These are phyloP conservation scores for Aspergillus mulundensis DNA, from an alignment of 495 filamentous ascomycete genomes.

Conservation along the genomic window DNA sequence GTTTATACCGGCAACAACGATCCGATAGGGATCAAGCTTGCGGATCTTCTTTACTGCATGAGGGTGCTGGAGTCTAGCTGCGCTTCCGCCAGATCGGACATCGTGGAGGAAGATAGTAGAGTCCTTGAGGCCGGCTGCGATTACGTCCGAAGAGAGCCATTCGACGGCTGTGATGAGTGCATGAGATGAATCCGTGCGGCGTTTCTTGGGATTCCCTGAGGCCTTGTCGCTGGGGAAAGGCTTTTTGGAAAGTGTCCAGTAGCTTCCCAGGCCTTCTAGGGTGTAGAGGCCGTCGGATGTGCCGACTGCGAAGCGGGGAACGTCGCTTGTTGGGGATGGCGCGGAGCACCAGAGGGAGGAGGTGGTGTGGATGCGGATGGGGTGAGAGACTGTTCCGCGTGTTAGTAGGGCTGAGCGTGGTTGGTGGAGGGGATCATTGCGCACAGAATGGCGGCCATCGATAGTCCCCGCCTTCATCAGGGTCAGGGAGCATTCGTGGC, in stretches of 20 bases:
- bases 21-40: slow-evolving; percentile 33
- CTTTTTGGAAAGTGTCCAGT: slow-evolving; percentile 33
- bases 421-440: not conserved
- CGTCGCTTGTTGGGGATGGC: slow-evolving; percentile 25
- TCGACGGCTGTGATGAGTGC: slow-evolving; percentile 35
- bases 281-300: slow-evolving; percentile 41
- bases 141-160: slow-evolving; percentile 36
- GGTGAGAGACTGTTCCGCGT: slow-evolving; percentile 24
- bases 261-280: slow-evolving; percentile 25
- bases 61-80: slow-evolving; percentile 32
- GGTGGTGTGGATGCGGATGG: slow-evolving; percentile 26
- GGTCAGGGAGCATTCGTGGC: slow-evolving; percentile 32
- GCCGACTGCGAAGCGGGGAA: slow-evolving; percentile 37
- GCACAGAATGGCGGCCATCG: slow-evolving; percentile 29
- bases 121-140: slow-evolving; percentile 35
- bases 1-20: slow-evolving; percentile 35
- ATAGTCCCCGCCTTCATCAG: slow-evolving; percentile 33
- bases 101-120: slow-evolving; percentile 38
- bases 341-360: slow-evolving; percentile 38
- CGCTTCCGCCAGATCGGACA: slow-evolving; percentile 30
- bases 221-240: slow-evolving; percentile 23
- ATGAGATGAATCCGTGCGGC: slow-evolving; percentile 27
- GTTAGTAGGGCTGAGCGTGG: not conserved
- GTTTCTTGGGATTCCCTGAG: slow-evolving; percentile 17
- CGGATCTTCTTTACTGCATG: slow-evolving; percentile 35